Base-by-base conservation (phyloP, 2,329 filamentous ascomycete genomes). In the Xylariaceae sp. region DNA sequence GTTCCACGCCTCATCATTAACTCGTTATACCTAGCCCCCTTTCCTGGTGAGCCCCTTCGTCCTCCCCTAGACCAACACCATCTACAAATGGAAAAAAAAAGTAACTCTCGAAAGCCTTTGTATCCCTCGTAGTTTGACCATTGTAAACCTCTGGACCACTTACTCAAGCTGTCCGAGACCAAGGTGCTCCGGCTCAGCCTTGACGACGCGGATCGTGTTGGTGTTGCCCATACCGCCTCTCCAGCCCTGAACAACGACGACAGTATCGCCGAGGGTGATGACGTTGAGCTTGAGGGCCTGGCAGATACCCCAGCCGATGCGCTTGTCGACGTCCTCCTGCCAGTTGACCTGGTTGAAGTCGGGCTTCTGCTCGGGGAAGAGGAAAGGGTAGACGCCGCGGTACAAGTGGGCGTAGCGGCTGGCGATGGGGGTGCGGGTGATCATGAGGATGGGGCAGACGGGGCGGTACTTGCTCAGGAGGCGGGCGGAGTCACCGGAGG, bases 371-470 rank as follows among this genome's bases (percentile, higher is more conserved):
- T 96, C 88, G 51, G 87, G 83, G 81, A 96, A 97, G 68, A 88
- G 80, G 87, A 99, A 99, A 56, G 94, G 94, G 72, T 96, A 99
- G 60, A 99, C 92, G 67, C 94, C 94, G 71, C 94, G 92, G 79
- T 96, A 97, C 72, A 99, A 76, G 74, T 99, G 94, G 64, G 85
- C 88, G 75, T 94, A 97, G 75, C 94, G 83, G 57, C 91, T 88
- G 50, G 94, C 89, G 62, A 82, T 84, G 47, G 84, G 76, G 72
- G 88, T 96, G 67, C 94, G 87, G 62, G 92, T 96, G 62, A 99
- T 89, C 92, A 97, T 97, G 80, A 99, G 92, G 77, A 99, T 96
- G 66, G 94, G 94, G 84, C 92, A 97, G 62, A 97, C 91, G 50
- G 94, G 94, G 70, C 94, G 89, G 80, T 96, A 99, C 80, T 99